phyloP scores from a whole-genome alignment of 139 green algal genomes.

The Coccomyxa sp. region DNA sequence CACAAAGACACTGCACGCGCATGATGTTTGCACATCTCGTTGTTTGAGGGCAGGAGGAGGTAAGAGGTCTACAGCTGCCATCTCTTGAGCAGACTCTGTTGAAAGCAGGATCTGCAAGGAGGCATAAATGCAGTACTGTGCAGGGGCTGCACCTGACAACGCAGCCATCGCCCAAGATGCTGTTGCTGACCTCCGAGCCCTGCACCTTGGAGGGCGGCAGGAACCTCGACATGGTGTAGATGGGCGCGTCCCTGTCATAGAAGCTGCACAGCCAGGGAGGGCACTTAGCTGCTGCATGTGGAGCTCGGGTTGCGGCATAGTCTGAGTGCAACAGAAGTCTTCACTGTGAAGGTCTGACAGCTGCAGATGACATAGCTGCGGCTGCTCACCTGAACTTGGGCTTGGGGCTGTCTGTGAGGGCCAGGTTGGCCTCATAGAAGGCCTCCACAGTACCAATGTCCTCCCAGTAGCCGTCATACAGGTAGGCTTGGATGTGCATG shows the following conservation, averaged over 20 bases:
- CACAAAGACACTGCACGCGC: too few relatives aligned
- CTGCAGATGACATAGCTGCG: too few relatives aligned
- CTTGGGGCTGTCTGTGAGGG: slow-evolving; percentile 74
- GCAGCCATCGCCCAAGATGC: slow-evolving; percentile 79
- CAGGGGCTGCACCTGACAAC: slow-evolving; percentile 74
- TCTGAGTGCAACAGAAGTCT: too few relatives aligned
- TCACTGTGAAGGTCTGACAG: too few relatives aligned
- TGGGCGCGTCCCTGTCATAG: slow-evolving; percentile 75
- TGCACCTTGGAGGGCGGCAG: slow-evolving; percentile 77
- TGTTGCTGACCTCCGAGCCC: slow-evolving; percentile 51
- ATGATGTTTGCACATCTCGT: too few relatives aligned
- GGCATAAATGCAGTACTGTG: too few relatives aligned
- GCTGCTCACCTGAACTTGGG: slow-evolving; percentile 84
- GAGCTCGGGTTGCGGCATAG: too few relatives aligned
- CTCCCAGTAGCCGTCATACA: slow-evolving; percentile 88
- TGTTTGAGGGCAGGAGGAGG: too few relatives aligned
- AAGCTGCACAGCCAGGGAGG: slow-evolving; percentile 44
- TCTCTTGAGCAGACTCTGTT: too few relatives aligned
- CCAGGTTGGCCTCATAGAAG: slow-evolving; percentile 97
- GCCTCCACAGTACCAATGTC: slow-evolving; percentile 94
- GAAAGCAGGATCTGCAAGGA: too few relatives aligned
- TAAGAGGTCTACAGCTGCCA: too few relatives aligned
- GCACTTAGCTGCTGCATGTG: too few relatives aligned
- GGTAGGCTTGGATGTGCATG: slow-evolving; percentile 71
- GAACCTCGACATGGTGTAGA: slow-evolving; percentile 82